Evolutionary conservation across 768 basidiomycete genomes (phyloP).

Genomic region (Cubamyces lactineus): DNA sequence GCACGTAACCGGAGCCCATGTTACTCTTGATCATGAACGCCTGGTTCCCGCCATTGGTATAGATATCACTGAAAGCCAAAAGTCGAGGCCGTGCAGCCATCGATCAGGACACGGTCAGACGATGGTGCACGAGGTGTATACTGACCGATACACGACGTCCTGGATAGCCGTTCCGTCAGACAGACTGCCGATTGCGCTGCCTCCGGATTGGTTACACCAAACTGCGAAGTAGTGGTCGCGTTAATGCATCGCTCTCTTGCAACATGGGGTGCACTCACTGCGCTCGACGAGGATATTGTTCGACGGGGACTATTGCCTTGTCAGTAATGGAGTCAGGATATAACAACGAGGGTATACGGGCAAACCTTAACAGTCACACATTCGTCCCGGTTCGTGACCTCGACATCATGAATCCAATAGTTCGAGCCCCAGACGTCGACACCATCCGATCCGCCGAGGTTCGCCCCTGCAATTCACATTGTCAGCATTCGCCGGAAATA

Average conservation of each 20-base stretch:
- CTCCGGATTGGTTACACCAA: conserved; percentile 39
- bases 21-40: conserved; percentile 38
- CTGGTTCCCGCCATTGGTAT: conserved; percentile 37
- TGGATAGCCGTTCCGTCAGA: conserved; percentile 32
- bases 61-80: conserved; percentile 24
- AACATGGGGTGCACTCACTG: conserved; percentile 12
- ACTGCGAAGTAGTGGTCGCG: conserved; percentile 9
- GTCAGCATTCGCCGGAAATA: not conserved
- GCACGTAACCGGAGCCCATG: conserved; percentile 31
- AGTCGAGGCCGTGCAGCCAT: not conserved
- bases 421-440: conserved; percentile 37
- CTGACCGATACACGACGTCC: conserved; percentile 31
- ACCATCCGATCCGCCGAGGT: conserved; percentile 37
- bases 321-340: not conserved
- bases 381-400: conserved; percentile 38
- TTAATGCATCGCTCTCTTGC: not conserved
- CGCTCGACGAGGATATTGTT: conserved; percentile 35
- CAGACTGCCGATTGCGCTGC: conserved; percentile 35
- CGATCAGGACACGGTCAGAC: too few species aligned
- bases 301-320: conserved; percentile 23
- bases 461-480: conserved; percentile 11
- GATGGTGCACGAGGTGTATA: not conserved
- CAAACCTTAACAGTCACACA: conserved; percentile 37
- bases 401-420: conserved; percentile 38
- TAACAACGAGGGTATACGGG: not conserved